Base-by-base conservation (phyloP, 495 filamentous ascomycete genomes). In the Lindgomyces ingoldianus region DNA sequence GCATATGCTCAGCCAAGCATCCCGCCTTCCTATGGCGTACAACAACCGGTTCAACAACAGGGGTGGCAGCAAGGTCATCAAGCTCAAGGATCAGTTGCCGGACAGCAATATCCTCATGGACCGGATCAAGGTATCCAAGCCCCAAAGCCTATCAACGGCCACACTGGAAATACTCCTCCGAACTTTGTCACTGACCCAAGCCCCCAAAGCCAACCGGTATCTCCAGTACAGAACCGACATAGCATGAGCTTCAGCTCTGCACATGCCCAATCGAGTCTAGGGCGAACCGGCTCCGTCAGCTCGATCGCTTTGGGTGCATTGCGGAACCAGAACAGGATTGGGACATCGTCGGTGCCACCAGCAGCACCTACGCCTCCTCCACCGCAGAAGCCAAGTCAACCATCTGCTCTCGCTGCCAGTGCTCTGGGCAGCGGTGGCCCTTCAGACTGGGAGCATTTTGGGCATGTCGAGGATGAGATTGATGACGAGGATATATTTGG, bases 401-500 rank as follows among this genome's bases (percentile, higher is more conserved):
- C 26, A 6, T 39, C 33, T 39, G 33, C 33, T 39, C 14, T 39
- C 14, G 33, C 33, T 14, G 33, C 33, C 14, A 83, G 82, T 54
- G 80, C 80, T 14, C 64, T 86, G 33, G 83, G 84, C 0, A 69
- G 74, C 55, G 82, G 81, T 6, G 78, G 79, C 1, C 84, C 83
- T 1, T 85, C 83, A n/a, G 84, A 84, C 59, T 85, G 83, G 84
- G 84, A 86, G 56, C 79, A 84, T 67, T 78, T 86, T 62, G 75
- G 70, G 4, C 22, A 46, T 22, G 30, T 26, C 2, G 60, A 59
- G 4, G 68, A 70, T 33, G 70, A 72, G 29, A 61, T 69, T 51
- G 69, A 69, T 36, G 69, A 72, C 26, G 62, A 64, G 16, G 69
- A 68, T 22, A 18, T 63, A 1, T 72, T 68, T 41, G 61, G 30